Evolutionary conservation across 805 yeast species (phyloP).

Genomic region (Wickerhamiella brachini): DNA sequence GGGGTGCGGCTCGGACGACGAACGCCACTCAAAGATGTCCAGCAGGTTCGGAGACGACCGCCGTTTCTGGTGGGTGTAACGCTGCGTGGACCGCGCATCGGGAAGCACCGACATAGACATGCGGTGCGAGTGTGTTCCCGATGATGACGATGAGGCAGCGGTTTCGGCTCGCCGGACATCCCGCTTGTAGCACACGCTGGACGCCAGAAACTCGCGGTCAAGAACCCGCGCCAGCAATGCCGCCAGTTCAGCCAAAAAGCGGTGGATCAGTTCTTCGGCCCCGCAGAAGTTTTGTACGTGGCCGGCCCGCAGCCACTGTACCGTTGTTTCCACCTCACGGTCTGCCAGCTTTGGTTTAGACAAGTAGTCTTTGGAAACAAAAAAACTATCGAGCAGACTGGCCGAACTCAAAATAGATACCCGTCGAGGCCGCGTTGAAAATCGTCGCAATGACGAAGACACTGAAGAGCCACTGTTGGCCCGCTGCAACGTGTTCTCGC

Average conservation of each 20-base stretch:
- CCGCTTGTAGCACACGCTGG: conserved; percentile 14
- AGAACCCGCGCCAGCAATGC: conserved; percentile 18
- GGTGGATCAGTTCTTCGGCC: conserved; percentile 25
- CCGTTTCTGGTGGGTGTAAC: conserved; percentile 3
- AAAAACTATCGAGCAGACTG: conserved; percentile 19
- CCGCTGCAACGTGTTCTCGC: conserved; percentile 10
- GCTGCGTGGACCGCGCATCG: conserved; percentile 3
- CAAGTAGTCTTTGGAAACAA: conserved; percentile 19
- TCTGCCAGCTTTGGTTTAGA: conserved; percentile 23
- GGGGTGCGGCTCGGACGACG: neutral
- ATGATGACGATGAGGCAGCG: neutral
- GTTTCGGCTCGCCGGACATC: conserved; percentile 11
- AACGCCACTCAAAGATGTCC: conserved; percentile 9
- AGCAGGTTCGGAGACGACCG: conserved; percentile 8
- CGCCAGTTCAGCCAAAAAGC: conserved; percentile 25
- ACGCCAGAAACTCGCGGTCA: conserved; percentile 20
- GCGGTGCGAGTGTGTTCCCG: conserved; percentile 4
- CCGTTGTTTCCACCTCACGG: conserved; percentile 22
- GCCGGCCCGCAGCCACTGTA: conserved; percentile 20
- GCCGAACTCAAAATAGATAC: conserved; percentile 18
- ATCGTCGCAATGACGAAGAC: conserved; percentile 9
- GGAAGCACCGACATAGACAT: conserved; percentile 10
- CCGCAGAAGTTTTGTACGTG: conserved; percentile 23
- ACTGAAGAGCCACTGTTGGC: conserved; percentile 13
- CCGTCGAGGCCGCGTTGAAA: conserved; percentile 18